phyloP scores from a whole-genome alignment of 2,329 filamentous ascomycete species.

The Neopestalotiopsis sp. region DNA sequence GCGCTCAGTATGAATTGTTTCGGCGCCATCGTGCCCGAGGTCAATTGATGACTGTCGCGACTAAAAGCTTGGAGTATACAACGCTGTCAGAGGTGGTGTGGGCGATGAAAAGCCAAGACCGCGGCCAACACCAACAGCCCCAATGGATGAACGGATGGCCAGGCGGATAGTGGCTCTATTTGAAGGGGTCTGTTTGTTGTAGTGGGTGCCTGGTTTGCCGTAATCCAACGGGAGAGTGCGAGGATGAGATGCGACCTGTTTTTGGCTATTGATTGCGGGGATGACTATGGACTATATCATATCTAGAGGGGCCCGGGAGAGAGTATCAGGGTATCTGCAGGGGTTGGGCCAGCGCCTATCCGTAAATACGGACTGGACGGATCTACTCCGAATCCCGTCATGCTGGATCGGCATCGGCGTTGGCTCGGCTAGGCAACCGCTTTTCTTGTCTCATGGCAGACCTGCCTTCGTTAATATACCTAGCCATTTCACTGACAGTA shows the following conservation, averaged over 20 bases:
- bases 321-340: background rate
- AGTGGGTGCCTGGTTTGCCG: background rate
- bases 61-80: background rate
- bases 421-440: background rate
- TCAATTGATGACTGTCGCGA: background rate
- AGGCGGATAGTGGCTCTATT: background rate
- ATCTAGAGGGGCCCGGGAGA: background rate
- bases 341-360: background rate
- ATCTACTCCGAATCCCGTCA: background rate
- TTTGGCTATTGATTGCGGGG: background rate
- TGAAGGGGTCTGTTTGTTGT: background rate
- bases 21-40: background rate
- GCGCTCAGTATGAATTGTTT: background rate
- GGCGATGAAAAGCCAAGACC: background rate
- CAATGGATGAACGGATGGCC: too few species aligned
- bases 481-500: too few species aligned
- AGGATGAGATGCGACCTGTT: background rate
- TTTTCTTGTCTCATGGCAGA: background rate
- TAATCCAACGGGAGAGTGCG: background rate
- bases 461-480: too few species aligned
- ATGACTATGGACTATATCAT: background rate
- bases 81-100: background rate
- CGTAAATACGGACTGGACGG: background rate
- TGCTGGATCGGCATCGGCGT: constrained; percentile 1
- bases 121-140: background rate